A percentile compares a stretch with the other conserved stretches of the same genome.
These are phyloP conservation scores for Hippophae rhamnoides DNA, from an alignment of 306 rosid species.

Conservation along the genomic window DNA sequence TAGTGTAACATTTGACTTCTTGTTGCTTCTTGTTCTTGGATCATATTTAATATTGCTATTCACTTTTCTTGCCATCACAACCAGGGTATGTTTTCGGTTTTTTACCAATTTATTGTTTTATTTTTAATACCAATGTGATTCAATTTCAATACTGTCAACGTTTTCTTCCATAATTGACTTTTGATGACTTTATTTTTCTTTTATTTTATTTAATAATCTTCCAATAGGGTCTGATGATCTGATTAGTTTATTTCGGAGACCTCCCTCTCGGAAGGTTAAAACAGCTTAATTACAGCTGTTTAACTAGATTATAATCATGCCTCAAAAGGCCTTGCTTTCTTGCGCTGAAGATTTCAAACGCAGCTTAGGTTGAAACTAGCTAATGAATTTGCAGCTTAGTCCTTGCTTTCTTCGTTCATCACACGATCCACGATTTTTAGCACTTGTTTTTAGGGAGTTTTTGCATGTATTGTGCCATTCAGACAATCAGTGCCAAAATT, in stretches of 20 bases:
- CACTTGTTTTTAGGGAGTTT: constrained; percentile 1
- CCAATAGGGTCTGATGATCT: constrained; percentile 92
- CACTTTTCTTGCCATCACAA: constrained; percentile 56
- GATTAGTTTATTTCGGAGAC: constrained; percentile 83
- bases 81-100: constrained; percentile 34
- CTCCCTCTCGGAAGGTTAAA: constrained; percentile 92
- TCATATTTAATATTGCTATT: constrained; percentile 52
- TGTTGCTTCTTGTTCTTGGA: constrained; percentile 64
- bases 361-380: constrained; percentile 19
- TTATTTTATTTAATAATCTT: neutral
- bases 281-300: constrained; percentile 38
- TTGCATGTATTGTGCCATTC: neutral
- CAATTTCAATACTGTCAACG: neutral
- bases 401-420: constrained; percentile 8
- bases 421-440: constrained; percentile 9
- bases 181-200: neutral
- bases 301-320: neutral
- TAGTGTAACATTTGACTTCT: constrained; percentile 91
- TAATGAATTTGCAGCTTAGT: constrained; percentile 6
- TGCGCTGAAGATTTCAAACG: constrained; percentile 7
- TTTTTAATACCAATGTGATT: too few species aligned
- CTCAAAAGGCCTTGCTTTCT: neutral
- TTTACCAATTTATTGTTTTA: neutral
- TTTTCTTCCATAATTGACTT: neutral
- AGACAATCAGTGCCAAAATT: constrained; percentile 9